These are phyloP conservation scores for Aspergillus leporis DNA, from an alignment of 495 filamentous ascomycete genomes.

Conservation along the genomic window DNA sequence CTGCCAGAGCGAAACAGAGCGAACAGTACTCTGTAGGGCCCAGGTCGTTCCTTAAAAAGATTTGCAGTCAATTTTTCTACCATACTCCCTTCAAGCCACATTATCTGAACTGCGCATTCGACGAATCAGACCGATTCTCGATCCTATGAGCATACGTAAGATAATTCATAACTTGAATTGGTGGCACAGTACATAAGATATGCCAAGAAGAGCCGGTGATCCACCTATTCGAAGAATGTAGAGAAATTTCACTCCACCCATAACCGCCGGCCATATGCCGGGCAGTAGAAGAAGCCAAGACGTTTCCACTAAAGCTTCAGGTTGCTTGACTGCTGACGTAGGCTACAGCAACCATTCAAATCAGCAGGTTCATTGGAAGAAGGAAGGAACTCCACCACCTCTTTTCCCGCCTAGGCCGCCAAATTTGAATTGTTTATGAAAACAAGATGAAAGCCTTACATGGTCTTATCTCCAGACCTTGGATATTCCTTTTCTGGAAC, in stretches of 20 bases:
- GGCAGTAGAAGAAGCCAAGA: not conserved
- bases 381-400: not conserved
- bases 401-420: not conserved
- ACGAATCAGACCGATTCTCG: not conserved
- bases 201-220: slow-evolving; percentile 3
- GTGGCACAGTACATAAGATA: not conserved
- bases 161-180: not conserved
- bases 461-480: not conserved
- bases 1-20: too few relatives aligned
- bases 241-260: not conserved
- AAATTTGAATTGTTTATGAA: not conserved
- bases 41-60: not conserved
- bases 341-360: not conserved
- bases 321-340: slow-evolving; percentile 2
- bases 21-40: too few relatives aligned
- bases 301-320: slow-evolving; percentile 2
- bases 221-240: not conserved
- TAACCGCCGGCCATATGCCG: not conserved
- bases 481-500: not conserved
- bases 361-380: not conserved
- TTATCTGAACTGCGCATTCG: not conserved
- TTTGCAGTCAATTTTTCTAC: not conserved
- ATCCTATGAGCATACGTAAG: not conserved
- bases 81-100: not conserved
- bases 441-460: not conserved